Percentiles rank a stretch among this genome's conserved stretches.
Conservation (phyloP, 2,329 filamentous ascomycete species). For the Byssochlamys sp. region DNA sequence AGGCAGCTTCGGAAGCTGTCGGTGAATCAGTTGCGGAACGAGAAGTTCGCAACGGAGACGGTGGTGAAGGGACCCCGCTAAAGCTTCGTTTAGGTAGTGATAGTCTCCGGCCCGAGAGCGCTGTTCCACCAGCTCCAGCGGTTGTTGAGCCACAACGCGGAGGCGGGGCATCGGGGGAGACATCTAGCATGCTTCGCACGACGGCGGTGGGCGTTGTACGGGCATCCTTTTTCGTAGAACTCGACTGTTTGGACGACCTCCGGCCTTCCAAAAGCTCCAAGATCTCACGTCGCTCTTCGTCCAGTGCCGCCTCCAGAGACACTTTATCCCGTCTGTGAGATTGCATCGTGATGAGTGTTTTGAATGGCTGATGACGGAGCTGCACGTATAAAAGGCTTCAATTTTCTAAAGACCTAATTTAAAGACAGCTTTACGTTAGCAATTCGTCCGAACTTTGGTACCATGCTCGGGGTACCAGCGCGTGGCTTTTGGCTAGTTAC, state of each 20-base stretch:
- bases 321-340: slow-evolving; percentile 36
- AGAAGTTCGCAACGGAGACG: slow-evolving; percentile 25
- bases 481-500: neutral
- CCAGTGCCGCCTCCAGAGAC: slow-evolving; percentile 67
- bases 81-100: slow-evolving; percentile 5
- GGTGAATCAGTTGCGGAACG: slow-evolving; percentile 24
- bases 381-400: neutral
- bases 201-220: slow-evolving; percentile 54
- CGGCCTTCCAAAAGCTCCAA: slow-evolving; percentile 56
- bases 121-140: slow-evolving; percentile 25
- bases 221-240: slow-evolving; percentile 42
- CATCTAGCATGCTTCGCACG: slow-evolving; percentile 58
- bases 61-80: slow-evolving; percentile 13
- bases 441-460: neutral
- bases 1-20: slow-evolving; percentile 19
- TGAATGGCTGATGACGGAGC: neutral
- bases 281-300: slow-evolving; percentile 67
- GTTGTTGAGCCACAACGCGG: slow-evolving; percentile 30
- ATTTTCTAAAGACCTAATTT: neutral
- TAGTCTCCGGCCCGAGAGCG: slow-evolving; percentile 16
- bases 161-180: slow-evolving; percentile 37
- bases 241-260: slow-evolving; percentile 15
- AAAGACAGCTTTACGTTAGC: neutral
- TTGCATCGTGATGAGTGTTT: neutral
- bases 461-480: neutral